phyloP scores from a whole-genome alignment of 495 filamentous ascomycete genomes.

The Glarea lozoyensis region DNA sequence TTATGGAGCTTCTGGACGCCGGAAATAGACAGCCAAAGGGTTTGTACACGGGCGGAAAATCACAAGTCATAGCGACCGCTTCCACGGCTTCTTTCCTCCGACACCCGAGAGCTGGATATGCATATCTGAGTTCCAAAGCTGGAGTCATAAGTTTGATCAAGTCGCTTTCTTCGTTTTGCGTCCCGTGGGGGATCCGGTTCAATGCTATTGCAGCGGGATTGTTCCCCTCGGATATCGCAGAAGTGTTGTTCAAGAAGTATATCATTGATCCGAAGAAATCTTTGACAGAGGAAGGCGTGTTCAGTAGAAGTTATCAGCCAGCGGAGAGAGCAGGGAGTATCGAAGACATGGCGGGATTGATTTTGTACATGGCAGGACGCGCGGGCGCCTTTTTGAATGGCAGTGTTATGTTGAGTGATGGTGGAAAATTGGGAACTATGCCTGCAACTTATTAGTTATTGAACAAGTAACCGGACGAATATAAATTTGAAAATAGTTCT shows the following conservation, averaged over 20 bases:
- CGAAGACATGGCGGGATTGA: conserved; percentile 56
- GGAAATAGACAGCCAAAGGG: conserved; percentile 53
- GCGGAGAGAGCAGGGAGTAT: conserved; percentile 39
- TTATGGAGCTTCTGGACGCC: conserved; percentile 52
- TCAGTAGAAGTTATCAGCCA: conserved; percentile 39
- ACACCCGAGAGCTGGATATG: conserved; percentile 46
- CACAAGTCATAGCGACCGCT: conserved; percentile 57
- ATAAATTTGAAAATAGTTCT: too few species aligned
- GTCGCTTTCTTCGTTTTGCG: conserved; percentile 44
- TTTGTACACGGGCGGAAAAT: conserved; percentile 41
- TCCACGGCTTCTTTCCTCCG: conserved; percentile 55
- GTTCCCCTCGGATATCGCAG: conserved; percentile 20
- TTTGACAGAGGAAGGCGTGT: conserved; percentile 28
- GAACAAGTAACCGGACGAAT: too few species aligned
- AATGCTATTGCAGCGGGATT: conserved; percentile 61
- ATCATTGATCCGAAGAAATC: conserved; percentile 60
- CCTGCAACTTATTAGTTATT: conserved; percentile 13
- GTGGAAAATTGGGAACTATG: conserved; percentile 38
- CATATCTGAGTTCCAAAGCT: conserved; percentile 58
- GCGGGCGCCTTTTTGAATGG: conserved; percentile 54
- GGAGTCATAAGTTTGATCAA: conserved; percentile 57
- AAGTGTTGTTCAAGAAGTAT: conserved; percentile 20
- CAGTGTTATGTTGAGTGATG: conserved; percentile 44
- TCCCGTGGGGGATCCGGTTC: conserved; percentile 49
- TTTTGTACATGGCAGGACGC: conserved; percentile 52